Conservation (phyloP, 768 basidiomycete genomes). For the Lentinus tigrinus region DNA sequence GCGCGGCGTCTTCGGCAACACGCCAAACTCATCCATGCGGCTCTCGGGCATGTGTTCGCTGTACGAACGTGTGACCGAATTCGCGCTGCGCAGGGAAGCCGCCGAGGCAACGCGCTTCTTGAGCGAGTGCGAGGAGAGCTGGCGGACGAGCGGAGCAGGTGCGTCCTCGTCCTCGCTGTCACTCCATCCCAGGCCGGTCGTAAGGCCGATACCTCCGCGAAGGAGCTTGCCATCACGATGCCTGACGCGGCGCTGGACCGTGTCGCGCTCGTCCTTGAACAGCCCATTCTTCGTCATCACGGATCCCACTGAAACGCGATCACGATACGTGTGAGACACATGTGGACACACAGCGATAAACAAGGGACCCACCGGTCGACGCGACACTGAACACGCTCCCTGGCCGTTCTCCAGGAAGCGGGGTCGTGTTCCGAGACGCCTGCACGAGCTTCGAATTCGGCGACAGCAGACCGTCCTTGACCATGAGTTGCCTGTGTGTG, state of each 20-base stretch:
- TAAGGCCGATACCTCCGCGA: slow-evolving; percentile 38
- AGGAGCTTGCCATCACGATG: slow-evolving; percentile 40
- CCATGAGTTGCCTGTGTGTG: slow-evolving; percentile 35
- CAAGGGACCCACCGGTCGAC: slow-evolving; percentile 24
- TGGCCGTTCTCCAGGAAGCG: slow-evolving; percentile 19
- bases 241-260: slow-evolving; percentile 30
- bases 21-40: slow-evolving; percentile 11
- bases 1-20: slow-evolving; percentile 7
- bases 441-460: slow-evolving; percentile 39
- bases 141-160: slow-evolving; percentile 36
- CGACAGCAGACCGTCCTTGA: slow-evolving; percentile 38
- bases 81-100: slow-evolving; percentile 16
- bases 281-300: slow-evolving; percentile 35
- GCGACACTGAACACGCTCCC: slow-evolving; percentile 27
- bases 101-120: slow-evolving; percentile 16
- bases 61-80: slow-evolving; percentile 28
- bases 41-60: slow-evolving; percentile 19
- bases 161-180: slow-evolving; percentile 45
- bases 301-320: slow-evolving; percentile 12
- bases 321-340: neutral
- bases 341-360: neutral
- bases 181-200: slow-evolving; percentile 43
- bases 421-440: slow-evolving; percentile 16
- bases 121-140: slow-evolving; percentile 30
- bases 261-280: slow-evolving; percentile 39